Percentiles rank a stretch among this genome's conserved stretches.
These are phyloP conservation scores for Populus euphratica DNA, from an alignment of 345 rosid species.

Conservation along the genomic window DNA sequence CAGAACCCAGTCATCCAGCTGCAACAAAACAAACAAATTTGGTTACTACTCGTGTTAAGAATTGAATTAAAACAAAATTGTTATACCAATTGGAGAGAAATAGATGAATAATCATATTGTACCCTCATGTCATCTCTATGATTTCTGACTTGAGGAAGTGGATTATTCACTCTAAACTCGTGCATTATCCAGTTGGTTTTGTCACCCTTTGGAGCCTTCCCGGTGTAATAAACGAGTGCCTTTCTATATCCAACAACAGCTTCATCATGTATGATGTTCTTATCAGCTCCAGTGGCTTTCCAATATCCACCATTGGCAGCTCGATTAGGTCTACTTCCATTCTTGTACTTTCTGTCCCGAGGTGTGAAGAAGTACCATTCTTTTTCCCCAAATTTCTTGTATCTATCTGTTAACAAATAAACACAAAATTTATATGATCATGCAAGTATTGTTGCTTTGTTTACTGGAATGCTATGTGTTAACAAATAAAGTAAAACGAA, in stretches of 20 bases:
- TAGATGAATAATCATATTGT: neutral
- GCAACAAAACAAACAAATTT: neutral
- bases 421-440: neutral
- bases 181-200: slow-evolving; percentile 34
- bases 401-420: slow-evolving; percentile 4
- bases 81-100: neutral
- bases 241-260: neutral
- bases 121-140: slow-evolving; percentile 20
- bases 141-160: neutral
- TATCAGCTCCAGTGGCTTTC: slow-evolving; percentile 25
- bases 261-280: neutral
- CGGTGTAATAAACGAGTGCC: slow-evolving; percentile 15
- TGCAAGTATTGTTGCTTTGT: too few relatives aligned
- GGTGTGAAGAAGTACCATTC: slow-evolving; percentile 27
- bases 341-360: slow-evolving; percentile 16
- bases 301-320: slow-evolving; percentile 20
- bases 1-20: slow-evolving; percentile 31
- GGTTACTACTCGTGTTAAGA: neutral
- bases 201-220: slow-evolving; percentile 13
- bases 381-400: neutral
- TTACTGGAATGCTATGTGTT: too few relatives aligned
- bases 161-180: slow-evolving; percentile 8
- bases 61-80: neutral
- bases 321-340: slow-evolving; percentile 20
- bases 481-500: too few relatives aligned